These are phyloP conservation scores for Sapria himalayana DNA, from an alignment of 345 rosid genomes.

Conservation along the genomic window DNA sequence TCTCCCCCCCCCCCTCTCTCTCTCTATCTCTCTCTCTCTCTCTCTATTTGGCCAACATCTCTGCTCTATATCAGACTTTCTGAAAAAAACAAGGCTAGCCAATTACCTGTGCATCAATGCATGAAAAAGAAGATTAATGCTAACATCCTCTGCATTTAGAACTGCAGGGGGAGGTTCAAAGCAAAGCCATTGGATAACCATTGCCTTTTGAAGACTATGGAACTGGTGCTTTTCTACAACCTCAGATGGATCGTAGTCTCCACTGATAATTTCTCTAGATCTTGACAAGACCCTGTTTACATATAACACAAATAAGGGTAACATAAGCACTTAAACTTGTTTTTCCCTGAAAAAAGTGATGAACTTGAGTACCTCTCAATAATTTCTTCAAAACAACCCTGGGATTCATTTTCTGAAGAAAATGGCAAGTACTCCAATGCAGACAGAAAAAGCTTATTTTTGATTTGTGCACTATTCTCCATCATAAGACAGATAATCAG, in stretches of 20 bases:
- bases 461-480: slow-evolving; percentile 53
- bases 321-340: slow-evolving; percentile 4
- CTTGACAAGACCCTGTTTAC: slow-evolving; percentile 62
- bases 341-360: slow-evolving; percentile 2
- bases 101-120: slow-evolving; percentile 76
- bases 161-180: slow-evolving; percentile 87
- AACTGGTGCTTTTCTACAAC: slow-evolving; percentile 84
- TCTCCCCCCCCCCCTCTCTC: too few relatives aligned
- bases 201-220: slow-evolving; percentile 89
- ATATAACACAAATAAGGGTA: slow-evolving; percentile 6
- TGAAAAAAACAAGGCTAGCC: too few relatives aligned
- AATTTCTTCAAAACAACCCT: slow-evolving; percentile 92
- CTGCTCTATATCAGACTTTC: too few relatives aligned
- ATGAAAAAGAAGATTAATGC: slow-evolving; percentile 50
- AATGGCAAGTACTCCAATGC: slow-evolving; percentile 81
- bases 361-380: slow-evolving; percentile 48
- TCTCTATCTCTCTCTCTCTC: too few relatives aligned
- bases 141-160: slow-evolving; percentile 36
- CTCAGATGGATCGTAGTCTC: slow-evolving; percentile 61
- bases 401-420: slow-evolving; percentile 42
- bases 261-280: slow-evolving; percentile 64
- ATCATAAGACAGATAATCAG: slow-evolving; percentile 3
- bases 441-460: slow-evolving; percentile 75
- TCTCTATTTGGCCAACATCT: too few relatives aligned
- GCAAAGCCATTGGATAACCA: slow-evolving; percentile 91